Base-by-base conservation (phyloP, 2,329 filamentous ascomycete genomes). In the Cladophialophora yegresii region DNA sequence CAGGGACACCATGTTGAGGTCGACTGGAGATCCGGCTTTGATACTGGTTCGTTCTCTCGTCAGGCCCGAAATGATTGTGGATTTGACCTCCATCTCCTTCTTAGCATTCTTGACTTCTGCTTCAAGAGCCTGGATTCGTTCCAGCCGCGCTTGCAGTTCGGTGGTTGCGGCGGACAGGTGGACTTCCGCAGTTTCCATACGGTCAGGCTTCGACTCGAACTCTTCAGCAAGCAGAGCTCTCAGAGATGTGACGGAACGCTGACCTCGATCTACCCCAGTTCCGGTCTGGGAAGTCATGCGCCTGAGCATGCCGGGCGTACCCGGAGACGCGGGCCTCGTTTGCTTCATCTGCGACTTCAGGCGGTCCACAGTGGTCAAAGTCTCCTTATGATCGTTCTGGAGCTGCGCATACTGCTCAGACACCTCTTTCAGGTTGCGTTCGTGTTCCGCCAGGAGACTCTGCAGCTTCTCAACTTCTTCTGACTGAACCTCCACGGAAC, bases 31-130 rank as follows among this genome's bases (percentile, higher is more conserved):
- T 2, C 84, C 82, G 75, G 83, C 85, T 75, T 93, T 92, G 79
- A 97, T 84, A 78, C 92, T 97, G 2, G 92, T 93, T 64, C 96
- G 85, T 77, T 99, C 96, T 60, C 95, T 89, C 3, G 95, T 96
- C 68, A 99, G 82, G 6, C 95, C 95, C 32, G 92, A 91, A 71
- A 99, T 98, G 74, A 99, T 93, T 32, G 91, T 91, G 82, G 93
- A 92, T 84, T 99, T 99, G 67, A 86, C 88, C 74, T 99, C 95
- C 89, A 98, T 96, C 77, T 99, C 95, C 80, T 92, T 96, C 81
- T 91, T 95, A 23, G 92, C 86, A 3, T 87, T 88, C 28, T 87
- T 82, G 62, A 97, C 85, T 71, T 96, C 93, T 5, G 87, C 87
- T 76, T 99, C 95, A 13, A 99, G 82, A 72, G 93, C 88, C 73